Evolutionary conservation across 352 stramenopile species (phyloP), one percentile per base, ranked within the genome.

Genomic region (Globisporangium iwayamae): DNA sequence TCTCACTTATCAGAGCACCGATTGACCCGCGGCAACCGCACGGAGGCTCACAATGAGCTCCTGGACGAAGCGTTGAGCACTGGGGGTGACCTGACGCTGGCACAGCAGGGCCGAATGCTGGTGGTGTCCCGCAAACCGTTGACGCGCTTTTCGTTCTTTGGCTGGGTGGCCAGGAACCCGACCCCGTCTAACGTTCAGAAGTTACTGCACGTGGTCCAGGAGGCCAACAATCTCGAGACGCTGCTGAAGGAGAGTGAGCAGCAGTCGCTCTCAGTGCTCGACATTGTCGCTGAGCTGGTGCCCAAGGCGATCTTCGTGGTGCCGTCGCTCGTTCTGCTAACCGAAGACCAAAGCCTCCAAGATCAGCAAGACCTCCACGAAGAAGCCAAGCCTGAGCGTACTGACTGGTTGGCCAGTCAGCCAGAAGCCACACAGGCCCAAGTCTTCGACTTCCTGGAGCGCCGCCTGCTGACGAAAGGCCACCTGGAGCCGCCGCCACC

Each of bases 371-470:
- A 32, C 22, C 10, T 8, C 8, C 3, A 11, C 34, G 36, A 52
- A 18, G 30, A 2, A 11, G 30, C 4, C 5, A 20, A 34, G 1
- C 8, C 4, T 32, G 10, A 32, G 5, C 30, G 32, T 32, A 14
- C n/a, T 18, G 22, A 59, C 13, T 70, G 65, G 65, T 47, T 70
- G 46, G 25, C 52, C 0, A 14, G 22, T 1, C 52, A 66, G 18
- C 43, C 65, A 0, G 32, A 53, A 0, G 25, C 30, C 13, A 9
- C 36, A 2, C 65, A 63, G 25, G 11, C n/a, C 32, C 53, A 54
- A 34, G 65, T 70, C 2, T 62, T 66, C 16, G 51, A 28, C 18
- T 70, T 70, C 20, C 36, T 66, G 20, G 59, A 66, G 52, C 51
- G 32, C 2, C 32, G 54, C 3, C 30, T 65, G 25, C 9, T 45